Evolutionary conservation across 2,329 filamentous ascomycete species (phyloP), one percentile per base, ranked within the genome.

Genomic region (Exophiala aquamarina): DNA sequence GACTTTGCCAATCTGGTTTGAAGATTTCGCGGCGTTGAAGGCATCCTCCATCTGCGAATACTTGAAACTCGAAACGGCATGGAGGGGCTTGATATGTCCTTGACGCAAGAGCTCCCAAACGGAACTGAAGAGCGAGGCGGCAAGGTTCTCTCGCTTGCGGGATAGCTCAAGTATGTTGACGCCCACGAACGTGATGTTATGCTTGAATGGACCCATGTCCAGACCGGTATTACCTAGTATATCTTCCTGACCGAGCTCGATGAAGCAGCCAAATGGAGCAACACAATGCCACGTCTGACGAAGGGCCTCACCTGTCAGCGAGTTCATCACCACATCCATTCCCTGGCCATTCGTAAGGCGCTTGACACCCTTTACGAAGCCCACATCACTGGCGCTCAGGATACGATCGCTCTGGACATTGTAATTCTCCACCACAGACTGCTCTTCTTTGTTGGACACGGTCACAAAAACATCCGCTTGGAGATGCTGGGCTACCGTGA

Each of bases 281-380:
- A 61, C 41, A 37, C 53, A 58, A 17, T 54, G 41, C 55, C 61
- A 60, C 2, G 59, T 57, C 5, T 44, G 49, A 4, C 48, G 50
- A 2, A 62, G 23, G 4, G 47, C 37, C 10, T 57, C 56, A 4
- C 59, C 59, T 2, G 52, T 38, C 1, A 61, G 49, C 1, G 50
- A 56, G 43, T 61, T 62, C 11, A 63, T 41, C 2, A 67, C 57
- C 1, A 66, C 33, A 49, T 70, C 67, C 15, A 69, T 64, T 3
- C 67, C 67, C 2, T 45, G 31, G 3, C 61, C 61, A 9, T 56
- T 45, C 1, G 66, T 69, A 2, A 39, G 45, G 1, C 34, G 8
- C 44, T 59, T 49, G 8, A 68, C 33, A 3, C 50, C 55, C 0
- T 41, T 14, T 1, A 36, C 34, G 40, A 70, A 70, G 23, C 23